Base-by-base conservation (phyloP, 306 rosid species). In the Fragaria nilgerrensis region DNA sequence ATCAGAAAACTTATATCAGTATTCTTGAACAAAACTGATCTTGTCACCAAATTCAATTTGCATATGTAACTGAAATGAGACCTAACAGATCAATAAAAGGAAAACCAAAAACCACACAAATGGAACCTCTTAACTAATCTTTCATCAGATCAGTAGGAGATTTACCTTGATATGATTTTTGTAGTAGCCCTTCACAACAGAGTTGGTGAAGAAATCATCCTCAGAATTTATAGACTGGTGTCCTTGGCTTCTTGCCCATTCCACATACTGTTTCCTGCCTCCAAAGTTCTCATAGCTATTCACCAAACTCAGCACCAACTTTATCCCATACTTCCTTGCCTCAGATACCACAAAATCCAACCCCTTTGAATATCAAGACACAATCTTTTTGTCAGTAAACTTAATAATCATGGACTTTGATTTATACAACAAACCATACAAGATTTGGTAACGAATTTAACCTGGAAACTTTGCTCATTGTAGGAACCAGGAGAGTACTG, bases 221-320 rank as follows among this genome's bases (percentile, higher is more conserved):
- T 91, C 92, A 8, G 99, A 87, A 15, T 88, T 37, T 7, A 91
- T 25, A 39, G 91, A 77, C 78, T 96, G 98, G 72, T 96, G 98
- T 0, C 97, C 98, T 73, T 89, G 88, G 80, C 45, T 87, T 77
- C 88, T 88, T 52, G 96, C 99, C 99, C 97, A 96, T 0, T 89
- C 99, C 63, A 92, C 97, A 2, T 95, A 95, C 77, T 92, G 99
- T 71, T 92, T 92, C 82, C 82, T 95, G 64, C 99, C 99, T 70
- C 99, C 99, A 0, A 84, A 78, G 74, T 80, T 70, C 22, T 83
- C 96, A 61, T 89, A 95, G 74, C 91, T 95, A 68, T 95, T 89
- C 83, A 89, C 98, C 83, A 95, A 84, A 89, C 99, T 91, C 86
- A 95, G 67, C 14, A 95, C 58, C 77, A 92, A 7, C 85, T 92